These are phyloP conservation scores for Collybia mongolica DNA, from an alignment of 768 basidiomycete species.

Conservation along the genomic window DNA sequence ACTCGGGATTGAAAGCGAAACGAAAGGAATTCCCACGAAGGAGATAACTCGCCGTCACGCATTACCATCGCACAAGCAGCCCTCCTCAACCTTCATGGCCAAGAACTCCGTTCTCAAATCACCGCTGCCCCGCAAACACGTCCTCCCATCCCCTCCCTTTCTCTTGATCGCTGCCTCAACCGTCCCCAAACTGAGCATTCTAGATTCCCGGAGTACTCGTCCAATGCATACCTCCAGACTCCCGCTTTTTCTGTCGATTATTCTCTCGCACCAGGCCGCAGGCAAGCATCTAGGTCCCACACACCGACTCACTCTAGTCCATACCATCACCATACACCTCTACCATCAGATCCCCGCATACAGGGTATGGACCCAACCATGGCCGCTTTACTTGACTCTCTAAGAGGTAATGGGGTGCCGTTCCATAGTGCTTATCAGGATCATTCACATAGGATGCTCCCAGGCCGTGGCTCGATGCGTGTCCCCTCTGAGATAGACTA, in stretches of 20 bases:
- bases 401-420: conserved; percentile 15
- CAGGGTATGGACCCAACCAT: conserved; percentile 34
- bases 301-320: conserved; percentile 3
- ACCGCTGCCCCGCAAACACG: not conserved
- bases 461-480: not conserved
- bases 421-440: conserved; percentile 3
- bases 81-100: conserved; percentile 71
- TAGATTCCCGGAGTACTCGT: conserved; percentile 18
- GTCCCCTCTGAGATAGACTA: not conserved
- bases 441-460: not conserved
- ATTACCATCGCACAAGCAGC: conserved; percentile 80
- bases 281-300: conserved; percentile 2
- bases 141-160: conserved; percentile 5
- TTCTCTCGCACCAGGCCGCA: conserved; percentile 29
- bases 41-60: conserved; percentile 59
- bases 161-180: not conserved
- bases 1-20: conserved; percentile 41
- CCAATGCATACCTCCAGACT: conserved; percentile 20
- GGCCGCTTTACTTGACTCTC: conserved; percentile 33
- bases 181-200: conserved; percentile 1
- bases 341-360: conserved; percentile 8
- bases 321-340: conserved; percentile 15
- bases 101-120: conserved; percentile 32
- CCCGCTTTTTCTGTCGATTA: conserved; percentile 38
- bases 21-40: conserved; percentile 61